These are phyloP conservation scores for Pythium brachiatum DNA, from an alignment of 352 stramenopile species.

Conservation along the genomic window DNA sequence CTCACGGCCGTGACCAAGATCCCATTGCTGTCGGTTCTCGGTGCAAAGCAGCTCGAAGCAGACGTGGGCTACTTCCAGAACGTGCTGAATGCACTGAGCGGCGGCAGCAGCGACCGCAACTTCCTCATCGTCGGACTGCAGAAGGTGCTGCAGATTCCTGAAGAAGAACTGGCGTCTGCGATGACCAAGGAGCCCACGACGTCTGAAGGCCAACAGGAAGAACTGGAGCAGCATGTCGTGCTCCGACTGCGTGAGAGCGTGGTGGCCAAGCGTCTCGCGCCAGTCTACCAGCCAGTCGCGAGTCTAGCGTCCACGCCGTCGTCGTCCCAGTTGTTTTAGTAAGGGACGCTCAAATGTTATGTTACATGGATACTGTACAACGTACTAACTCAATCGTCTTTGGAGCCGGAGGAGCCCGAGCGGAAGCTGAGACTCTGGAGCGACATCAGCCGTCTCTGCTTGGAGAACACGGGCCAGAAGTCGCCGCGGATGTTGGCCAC, in stretches of 20 bases:
- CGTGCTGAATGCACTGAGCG: conserved; percentile 63
- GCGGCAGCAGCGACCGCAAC: conserved; percentile 39
- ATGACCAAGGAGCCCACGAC: conserved; percentile 6
- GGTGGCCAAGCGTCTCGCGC: conserved; percentile 37
- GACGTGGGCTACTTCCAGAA: conserved; percentile 83
- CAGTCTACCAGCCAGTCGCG: not conserved
- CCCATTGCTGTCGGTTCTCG: conserved; percentile 52
- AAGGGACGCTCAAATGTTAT: not conserved
- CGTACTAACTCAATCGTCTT: conserved; percentile 14
- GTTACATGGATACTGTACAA: not conserved
- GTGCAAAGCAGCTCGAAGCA: conserved; percentile 54
- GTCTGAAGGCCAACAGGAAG: not conserved
- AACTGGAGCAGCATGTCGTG: conserved; percentile 1
- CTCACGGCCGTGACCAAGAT: conserved; percentile 57
- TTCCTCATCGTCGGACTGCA: conserved; percentile 30
- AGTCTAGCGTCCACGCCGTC: not conserved
- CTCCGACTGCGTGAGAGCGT: conserved; percentile 19
- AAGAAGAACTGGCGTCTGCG: conserved; percentile 6
- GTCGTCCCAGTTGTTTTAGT: conserved; percentile 16
- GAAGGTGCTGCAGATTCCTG: conserved; percentile 8
- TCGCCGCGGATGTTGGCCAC: conserved; percentile 14
- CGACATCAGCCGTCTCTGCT: conserved; percentile 59
- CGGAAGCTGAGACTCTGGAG: conserved; percentile 52
- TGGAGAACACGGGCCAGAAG: conserved; percentile 53
- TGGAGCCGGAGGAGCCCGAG: conserved; percentile 20